A percentile compares a stretch with the other conserved stretches of the same genome.
These are phyloP conservation scores for Escovopsis weberi DNA, from an alignment of 2,329 filamentous ascomycete genomes.

Conservation along the genomic window DNA sequence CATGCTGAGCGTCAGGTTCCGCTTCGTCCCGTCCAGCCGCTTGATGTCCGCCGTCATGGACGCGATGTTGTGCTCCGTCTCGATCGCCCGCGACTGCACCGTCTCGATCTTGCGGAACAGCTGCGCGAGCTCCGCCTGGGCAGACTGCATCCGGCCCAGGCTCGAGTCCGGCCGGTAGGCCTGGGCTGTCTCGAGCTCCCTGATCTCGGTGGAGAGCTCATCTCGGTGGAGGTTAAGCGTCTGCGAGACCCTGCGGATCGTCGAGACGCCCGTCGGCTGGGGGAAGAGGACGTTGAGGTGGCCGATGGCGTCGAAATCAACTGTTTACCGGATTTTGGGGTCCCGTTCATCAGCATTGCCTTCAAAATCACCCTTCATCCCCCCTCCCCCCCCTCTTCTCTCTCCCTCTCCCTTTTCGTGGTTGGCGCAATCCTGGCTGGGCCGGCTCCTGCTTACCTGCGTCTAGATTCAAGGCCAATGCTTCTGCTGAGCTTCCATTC, in stretches of 20 bases:
- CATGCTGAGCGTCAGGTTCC: slow-evolving; percentile 93
- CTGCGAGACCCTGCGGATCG: slow-evolving; percentile 59
- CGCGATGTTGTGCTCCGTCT: slow-evolving; percentile 91
- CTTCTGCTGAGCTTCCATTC: slow-evolving; percentile 24
- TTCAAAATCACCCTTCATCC: no score
- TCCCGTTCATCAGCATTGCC: no score
- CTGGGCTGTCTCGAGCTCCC: slow-evolving; percentile 58
- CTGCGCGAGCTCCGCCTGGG: slow-evolving; percentile 75
- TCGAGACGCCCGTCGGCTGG: slow-evolving; percentile 70
- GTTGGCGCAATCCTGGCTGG: no score
- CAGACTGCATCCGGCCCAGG: slow-evolving; percentile 79
- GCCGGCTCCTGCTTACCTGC: slow-evolving; percentile 21
- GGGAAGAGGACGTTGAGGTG: slow-evolving; percentile 91
- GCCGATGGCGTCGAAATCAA: slow-evolving; percentile 80
- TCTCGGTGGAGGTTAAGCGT: slow-evolving; percentile 63
- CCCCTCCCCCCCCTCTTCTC: no score
- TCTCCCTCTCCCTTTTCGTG: no score
- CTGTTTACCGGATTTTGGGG: slow-evolving; percentile 15
- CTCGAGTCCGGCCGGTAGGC: slow-evolving; percentile 76
- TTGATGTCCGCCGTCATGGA: slow-evolving; percentile 99
- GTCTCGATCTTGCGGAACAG: slow-evolving; percentile 92
- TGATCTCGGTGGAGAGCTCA: slow-evolving; percentile 69
- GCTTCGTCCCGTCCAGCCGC: slow-evolving; percentile 88
- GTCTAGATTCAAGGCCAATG: slow-evolving; percentile 28
- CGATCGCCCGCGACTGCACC: slow-evolving; percentile 73